Conservation (phyloP, 2,329 filamentous ascomycete genomes). For the Xylogone sp. region DNA sequence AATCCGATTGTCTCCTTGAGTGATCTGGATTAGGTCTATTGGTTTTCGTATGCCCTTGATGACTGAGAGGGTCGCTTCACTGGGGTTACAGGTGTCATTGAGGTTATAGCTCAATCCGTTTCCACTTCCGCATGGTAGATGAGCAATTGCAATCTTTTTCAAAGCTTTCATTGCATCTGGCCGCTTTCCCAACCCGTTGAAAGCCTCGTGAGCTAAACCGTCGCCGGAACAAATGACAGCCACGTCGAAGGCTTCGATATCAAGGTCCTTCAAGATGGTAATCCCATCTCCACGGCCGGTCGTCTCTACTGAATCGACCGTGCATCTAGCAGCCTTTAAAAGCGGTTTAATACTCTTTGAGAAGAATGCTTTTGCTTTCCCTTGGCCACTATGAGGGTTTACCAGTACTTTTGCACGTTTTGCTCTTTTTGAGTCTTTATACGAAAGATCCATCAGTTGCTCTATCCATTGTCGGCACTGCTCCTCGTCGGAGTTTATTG, state of each 20-base stretch:
- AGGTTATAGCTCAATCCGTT: constrained; percentile 88
- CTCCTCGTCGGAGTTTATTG: constrained; percentile 30
- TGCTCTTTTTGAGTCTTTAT: constrained; percentile 59
- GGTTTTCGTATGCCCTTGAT: constrained; percentile 79
- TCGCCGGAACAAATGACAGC: constrained; percentile 87
- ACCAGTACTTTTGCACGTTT: constrained; percentile 83
- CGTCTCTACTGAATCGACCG: constrained; percentile 70
- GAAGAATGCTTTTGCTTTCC: constrained; percentile 68
- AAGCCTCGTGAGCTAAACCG: constrained; percentile 84
- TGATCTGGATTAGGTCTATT: constrained; percentile 81
- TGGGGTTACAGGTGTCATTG: constrained; percentile 74
- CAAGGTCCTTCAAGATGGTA: constrained; percentile 70
- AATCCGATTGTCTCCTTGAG: constrained; percentile 66
- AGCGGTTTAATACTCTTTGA: constrained; percentile 71
- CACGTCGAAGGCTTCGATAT: constrained; percentile 76
- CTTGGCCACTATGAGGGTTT: constrained; percentile 85
- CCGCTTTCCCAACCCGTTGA: constrained; percentile 81
- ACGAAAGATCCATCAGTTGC: constrained; percentile 62
- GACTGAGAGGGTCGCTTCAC: constrained; percentile 71
- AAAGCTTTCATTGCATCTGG: constrained; percentile 70
- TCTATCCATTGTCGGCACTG: constrained; percentile 55
- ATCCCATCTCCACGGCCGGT: constrained; percentile 69
- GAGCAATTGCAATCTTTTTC: constrained; percentile 69
- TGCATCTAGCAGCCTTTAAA: constrained; percentile 74
- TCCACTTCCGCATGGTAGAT: constrained; percentile 85